phyloP scores from a whole-genome alignment of 495 filamentous ascomycete species.

The Penicillium riverlandense region DNA sequence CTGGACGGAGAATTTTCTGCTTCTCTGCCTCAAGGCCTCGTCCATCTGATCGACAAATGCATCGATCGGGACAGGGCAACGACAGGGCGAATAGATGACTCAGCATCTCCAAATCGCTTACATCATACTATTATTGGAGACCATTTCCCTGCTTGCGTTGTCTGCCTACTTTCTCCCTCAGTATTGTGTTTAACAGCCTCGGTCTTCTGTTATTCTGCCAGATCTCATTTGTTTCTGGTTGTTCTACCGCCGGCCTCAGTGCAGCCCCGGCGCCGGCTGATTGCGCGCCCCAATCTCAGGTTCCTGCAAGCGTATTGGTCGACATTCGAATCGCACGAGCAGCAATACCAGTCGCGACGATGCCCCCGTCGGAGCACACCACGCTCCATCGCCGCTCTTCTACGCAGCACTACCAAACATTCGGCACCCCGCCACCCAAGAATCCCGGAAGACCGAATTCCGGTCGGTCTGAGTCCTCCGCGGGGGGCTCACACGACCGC shows the following conservation, averaged over 20 bases:
- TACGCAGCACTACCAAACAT: conserved; percentile 85
- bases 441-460: conserved; percentile 59
- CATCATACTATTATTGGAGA: conserved; percentile 1
- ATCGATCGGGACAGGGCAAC: neutral
- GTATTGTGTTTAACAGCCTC: no score
- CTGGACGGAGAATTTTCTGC: neutral
- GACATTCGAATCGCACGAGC: no score
- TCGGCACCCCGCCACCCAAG: conserved; percentile 81
- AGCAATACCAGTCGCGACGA: neutral
- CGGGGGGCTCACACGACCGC: conserved; percentile 15
- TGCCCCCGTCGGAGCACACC: conserved; percentile 23
- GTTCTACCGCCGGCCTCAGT: no score
- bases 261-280: no score
- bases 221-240: no score
- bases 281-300: neutral
- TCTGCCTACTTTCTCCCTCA: neutral
- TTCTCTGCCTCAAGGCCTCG: neutral
- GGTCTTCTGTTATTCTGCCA: no score
- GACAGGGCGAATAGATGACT: neutral
- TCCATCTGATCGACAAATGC: neutral
- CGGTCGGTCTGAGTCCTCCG: conserved; percentile 38
- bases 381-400: conserved; percentile 56
- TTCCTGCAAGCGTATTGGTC: no score
- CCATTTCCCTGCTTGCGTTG: conserved; percentile 1
- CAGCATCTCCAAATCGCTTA: conserved; percentile 6